Evolutionary conservation across 164 flowering plant species (phyloP).

Genomic region (Liquidambar formosana): DNA sequence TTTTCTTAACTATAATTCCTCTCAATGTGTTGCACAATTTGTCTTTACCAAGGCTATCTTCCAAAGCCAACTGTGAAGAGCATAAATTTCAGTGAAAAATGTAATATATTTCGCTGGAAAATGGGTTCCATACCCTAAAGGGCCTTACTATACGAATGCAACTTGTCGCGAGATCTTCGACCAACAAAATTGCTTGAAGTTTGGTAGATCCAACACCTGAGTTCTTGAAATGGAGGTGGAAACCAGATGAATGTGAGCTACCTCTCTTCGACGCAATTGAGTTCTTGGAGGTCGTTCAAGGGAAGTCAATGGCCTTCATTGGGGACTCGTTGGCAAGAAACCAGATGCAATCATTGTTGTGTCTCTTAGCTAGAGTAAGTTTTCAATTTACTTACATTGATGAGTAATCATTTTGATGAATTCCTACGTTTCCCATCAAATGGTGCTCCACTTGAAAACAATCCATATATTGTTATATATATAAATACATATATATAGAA

Average conservation of each 20-base stretch:
- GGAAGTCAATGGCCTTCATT: slow-evolving; percentile 10
- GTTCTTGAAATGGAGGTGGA: slow-evolving; percentile 13
- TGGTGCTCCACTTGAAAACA: too few relatives aligned
- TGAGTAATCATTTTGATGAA: too few relatives aligned
- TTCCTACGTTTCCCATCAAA: too few relatives aligned
- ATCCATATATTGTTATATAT: too few relatives aligned
- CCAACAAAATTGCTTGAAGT: slow-evolving; percentile 6
- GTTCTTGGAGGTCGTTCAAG: slow-evolving; percentile 10
- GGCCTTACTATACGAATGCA: slow-evolving; percentile 2
- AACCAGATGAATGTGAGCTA: slow-evolving; percentile 1
- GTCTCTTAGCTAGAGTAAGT: slow-evolving; percentile 5
- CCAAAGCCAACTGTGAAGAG: too few relatives aligned
- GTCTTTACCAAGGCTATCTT: too few relatives aligned
- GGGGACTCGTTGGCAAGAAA: slow-evolving; percentile 5
- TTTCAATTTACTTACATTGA: background rate
- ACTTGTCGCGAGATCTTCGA: slow-evolving; percentile 1
- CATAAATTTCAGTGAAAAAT: background rate
- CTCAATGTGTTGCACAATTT: too few relatives aligned
- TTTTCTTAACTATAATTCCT: too few relatives aligned
- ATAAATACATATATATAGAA: too few relatives aligned
- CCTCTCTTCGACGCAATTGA: background rate
- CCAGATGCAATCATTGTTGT: slow-evolving; percentile 6
- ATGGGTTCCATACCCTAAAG: background rate
- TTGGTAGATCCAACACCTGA: slow-evolving; percentile 7
- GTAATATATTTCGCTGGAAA: background rate